These are phyloP conservation scores for Dendrobium huoshanense DNA, from an alignment of 106 monocot genomes.

Conservation along the genomic window DNA sequence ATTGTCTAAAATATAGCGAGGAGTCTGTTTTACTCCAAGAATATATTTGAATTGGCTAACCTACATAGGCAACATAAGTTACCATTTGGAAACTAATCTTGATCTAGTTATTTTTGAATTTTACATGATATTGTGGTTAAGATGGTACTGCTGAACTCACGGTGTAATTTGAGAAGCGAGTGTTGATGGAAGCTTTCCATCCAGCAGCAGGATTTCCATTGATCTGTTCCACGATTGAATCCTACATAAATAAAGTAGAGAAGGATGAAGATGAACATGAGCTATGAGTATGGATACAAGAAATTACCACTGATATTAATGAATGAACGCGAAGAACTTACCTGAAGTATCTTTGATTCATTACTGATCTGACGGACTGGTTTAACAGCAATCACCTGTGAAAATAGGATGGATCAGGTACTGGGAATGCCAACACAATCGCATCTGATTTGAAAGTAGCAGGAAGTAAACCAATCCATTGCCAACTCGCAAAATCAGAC, in stretches of 20 bases:
- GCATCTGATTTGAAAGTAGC: no score
- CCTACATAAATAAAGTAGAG: constrained; percentile 18
- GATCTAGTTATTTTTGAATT: not conserved
- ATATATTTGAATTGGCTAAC: constrained; percentile 59
- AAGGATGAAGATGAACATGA: not conserved
- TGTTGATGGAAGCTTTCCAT: constrained; percentile 61
- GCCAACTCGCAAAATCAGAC: no score
- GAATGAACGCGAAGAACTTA: not conserved
- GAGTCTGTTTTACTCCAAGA: constrained; percentile 53
- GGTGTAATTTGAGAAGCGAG: constrained; percentile 66
- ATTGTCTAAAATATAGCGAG: constrained; percentile 24
- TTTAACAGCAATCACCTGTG: constrained; percentile 42
- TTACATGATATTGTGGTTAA: not conserved
- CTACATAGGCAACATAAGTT: constrained; percentile 22
- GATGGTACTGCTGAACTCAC: constrained; percentile 19
- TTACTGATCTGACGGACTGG: constrained; percentile 14
- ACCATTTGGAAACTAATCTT: not conserved
- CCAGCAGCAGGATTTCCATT: constrained; percentile 60
- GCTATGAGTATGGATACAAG: not conserved
- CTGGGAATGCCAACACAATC: no score
- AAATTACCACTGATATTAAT: not conserved
- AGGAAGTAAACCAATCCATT: no score
- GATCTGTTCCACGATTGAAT: constrained; percentile 47
- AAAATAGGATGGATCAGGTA: no score
- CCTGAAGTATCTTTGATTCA: constrained; percentile 42